phyloP scores from a whole-genome alignment of 768 basidiomycete species.

The Calocybe cyanea region DNA sequence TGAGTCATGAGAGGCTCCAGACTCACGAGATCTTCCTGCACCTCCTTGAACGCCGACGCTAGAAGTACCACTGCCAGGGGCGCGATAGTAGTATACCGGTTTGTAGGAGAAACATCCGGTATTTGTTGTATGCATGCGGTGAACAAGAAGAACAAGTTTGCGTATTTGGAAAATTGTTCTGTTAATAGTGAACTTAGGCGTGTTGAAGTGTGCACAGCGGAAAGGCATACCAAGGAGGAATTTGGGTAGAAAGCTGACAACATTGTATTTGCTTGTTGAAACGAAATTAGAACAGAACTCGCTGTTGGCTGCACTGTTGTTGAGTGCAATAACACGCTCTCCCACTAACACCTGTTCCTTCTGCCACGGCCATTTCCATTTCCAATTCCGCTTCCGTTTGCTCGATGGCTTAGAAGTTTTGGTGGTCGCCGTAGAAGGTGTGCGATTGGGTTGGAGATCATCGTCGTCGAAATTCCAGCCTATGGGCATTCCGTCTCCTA shows the following conservation, averaged over 20 bases:
- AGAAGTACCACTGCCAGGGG: constrained; percentile 86
- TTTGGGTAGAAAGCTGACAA: constrained; percentile 84
- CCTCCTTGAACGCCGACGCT: constrained; percentile 93
- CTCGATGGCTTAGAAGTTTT: constrained; percentile 29
- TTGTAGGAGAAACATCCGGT: constrained; percentile 95
- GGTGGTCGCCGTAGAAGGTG: constrained; percentile 39
- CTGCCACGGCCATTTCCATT: constrained; percentile 85
- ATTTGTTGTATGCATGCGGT: constrained; percentile 97
- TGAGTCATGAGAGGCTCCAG: constrained; percentile 25
- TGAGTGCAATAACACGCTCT: constrained; percentile 80
- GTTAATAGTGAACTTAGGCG: constrained; percentile 9
- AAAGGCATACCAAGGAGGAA: constrained; percentile 76
- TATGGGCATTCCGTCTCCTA: constrained; percentile 48
- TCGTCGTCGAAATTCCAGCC: constrained; percentile 77
- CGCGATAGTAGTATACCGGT: constrained; percentile 89
- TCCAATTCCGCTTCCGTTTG: constrained; percentile 28
- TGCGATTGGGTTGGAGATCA: constrained; percentile 38
- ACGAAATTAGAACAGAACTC: constrained; percentile 81
- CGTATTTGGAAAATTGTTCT: constrained; percentile 99
- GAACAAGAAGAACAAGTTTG: constrained; percentile 98
- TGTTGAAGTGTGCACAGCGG: not conserved
- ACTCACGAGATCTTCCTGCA: constrained; percentile 89
- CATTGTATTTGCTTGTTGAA: constrained; percentile 93
- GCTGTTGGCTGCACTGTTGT: constrained; percentile 62
- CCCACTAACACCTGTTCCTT: constrained; percentile 62